phyloP scores from a whole-genome alignment of 2,329 filamentous ascomycete genomes.

The Hymenoscyphus linearis region DNA sequence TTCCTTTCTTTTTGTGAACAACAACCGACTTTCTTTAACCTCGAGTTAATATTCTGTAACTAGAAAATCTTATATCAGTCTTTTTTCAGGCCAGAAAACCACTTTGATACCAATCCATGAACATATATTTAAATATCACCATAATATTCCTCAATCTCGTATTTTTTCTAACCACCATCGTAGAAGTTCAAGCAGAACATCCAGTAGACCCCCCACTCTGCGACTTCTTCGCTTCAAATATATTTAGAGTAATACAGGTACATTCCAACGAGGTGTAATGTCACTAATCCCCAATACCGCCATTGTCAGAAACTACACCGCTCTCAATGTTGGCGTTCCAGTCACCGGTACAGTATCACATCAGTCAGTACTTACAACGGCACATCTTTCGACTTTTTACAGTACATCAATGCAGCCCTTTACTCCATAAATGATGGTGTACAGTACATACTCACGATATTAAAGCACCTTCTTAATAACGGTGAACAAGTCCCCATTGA shows the following conservation, averaged over 20 bases:
- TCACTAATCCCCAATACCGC: conserved; percentile 54
- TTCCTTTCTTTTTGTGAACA: not conserved
- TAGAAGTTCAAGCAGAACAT: conserved; percentile 5
- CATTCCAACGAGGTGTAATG: conserved; percentile 50
- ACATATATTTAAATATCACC: not conserved
- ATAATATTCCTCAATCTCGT: not conserved
- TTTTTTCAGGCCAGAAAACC: not conserved
- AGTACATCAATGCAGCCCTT: conserved; percentile 51
- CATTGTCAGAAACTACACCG: conserved; percentile 55
- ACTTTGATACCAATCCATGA: not conserved
- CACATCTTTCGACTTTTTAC: conserved; percentile 46
- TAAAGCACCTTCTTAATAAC: conserved; percentile 54
- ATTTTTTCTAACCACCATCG: not conserved
- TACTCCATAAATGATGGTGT: conserved; percentile 47
- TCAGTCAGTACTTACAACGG: conserved; percentile 43
- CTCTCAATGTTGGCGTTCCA: conserved; percentile 44
- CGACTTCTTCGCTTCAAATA: conserved; percentile 14
- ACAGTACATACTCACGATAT: conserved; percentile 37
- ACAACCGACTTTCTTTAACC: not conserved
- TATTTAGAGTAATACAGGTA: conserved; percentile 45
- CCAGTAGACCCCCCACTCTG: conserved; percentile 13
- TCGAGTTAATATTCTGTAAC: not conserved
- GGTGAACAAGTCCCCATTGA: conserved; percentile 48
- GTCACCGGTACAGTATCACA: conserved; percentile 53
- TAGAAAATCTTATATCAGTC: not conserved